Conservation (phyloP, 306 rosid genomes). For the Quercus engelmannii region DNA sequence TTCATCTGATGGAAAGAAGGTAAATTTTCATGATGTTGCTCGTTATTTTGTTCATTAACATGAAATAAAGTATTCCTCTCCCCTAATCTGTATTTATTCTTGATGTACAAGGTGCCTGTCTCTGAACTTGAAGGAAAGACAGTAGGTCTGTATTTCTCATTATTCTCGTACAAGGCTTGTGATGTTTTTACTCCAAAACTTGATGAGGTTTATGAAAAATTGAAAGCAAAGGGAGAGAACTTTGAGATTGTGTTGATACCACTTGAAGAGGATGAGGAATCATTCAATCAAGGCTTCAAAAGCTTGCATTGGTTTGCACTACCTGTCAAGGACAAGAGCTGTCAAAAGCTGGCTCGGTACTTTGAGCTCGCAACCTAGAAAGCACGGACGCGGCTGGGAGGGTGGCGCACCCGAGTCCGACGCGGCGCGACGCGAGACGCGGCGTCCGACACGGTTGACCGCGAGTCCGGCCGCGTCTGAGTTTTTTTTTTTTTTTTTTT, state of each 20-base stretch:
- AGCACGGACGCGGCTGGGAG: no score
- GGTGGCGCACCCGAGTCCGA: no score
- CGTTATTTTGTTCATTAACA: background rate
- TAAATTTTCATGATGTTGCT: conserved; percentile 15
- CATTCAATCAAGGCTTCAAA: conserved; percentile 35
- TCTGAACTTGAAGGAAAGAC: conserved; percentile 72
- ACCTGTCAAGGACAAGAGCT: conserved; percentile 53
- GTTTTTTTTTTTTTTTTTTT: no score
- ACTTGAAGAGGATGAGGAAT: conserved; percentile 46
- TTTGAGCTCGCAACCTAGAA: conserved; percentile 49
- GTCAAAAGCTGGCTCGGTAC: conserved; percentile 36
- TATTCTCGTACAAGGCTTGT: conserved; percentile 15
- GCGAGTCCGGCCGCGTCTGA: no score
- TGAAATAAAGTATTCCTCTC: conserved; percentile 1
- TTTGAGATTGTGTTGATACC: conserved; percentile 64
- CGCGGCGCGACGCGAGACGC: no score
- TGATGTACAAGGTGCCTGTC: conserved; percentile 38
- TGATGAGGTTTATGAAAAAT: conserved; percentile 47
- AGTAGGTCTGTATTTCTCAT: conserved; percentile 56
- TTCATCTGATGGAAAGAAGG: conserved; percentile 51
- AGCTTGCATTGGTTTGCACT: conserved; percentile 58
- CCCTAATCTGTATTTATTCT: conserved; percentile 14
- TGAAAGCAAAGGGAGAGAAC: conserved; percentile 49
- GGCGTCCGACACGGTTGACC: no score
- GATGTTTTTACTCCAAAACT: conserved; percentile 41